Base-by-base conservation (phyloP, 495 filamentous ascomycete species). In the Aspergillus wentii region DNA sequence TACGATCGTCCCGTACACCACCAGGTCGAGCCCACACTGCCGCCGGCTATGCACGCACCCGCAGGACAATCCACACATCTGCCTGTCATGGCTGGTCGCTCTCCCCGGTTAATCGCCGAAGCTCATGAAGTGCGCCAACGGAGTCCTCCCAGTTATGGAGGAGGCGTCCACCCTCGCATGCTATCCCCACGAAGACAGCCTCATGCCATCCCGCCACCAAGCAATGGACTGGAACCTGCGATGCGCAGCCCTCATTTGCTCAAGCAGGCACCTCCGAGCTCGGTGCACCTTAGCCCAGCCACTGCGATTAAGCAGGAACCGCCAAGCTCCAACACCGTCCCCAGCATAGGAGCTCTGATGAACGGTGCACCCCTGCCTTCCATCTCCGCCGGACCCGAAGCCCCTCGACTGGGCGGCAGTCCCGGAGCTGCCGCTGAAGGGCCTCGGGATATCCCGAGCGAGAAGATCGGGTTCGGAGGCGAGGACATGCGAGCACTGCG, bases 401-500 rank as follows among this genome's bases (percentile, higher is more conserved):
- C 33, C 39, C 36, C 44, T 3, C 13, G 39, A 21, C 18, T 47
- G 40, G 38, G 49, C 4, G 31, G 40, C 7, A n/a, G n/a, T n/a
- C n/a, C n/a, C n/a, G n/a, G n/a, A n/a, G 18, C 43, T 30, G 51
- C 61, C 17, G 49, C 61, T 17, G 73, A 76, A 8, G 75, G 72
- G 8, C 76, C 74, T 1, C 67, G 74, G 25, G 79, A 82, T 51
- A 83, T 83, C 38, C 79, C 78, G 11, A 75, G 69, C 34, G 76
- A 80, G 40, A 83, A 82, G 51, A 62, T 82, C 19, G 71, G 71
- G 18, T 82, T 77, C 45, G 60, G 62, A 25, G 72, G 74, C 6
- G 82, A 87, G 50, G 83, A 87, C 43, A 72, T 73, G 48, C 61
- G 80, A 34, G 80, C 80, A 1, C 62, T 88, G 28, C 71, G 76